Base-by-base conservation (phyloP, 164 flowering plant species). In the Houttuynia cordata region DNA sequence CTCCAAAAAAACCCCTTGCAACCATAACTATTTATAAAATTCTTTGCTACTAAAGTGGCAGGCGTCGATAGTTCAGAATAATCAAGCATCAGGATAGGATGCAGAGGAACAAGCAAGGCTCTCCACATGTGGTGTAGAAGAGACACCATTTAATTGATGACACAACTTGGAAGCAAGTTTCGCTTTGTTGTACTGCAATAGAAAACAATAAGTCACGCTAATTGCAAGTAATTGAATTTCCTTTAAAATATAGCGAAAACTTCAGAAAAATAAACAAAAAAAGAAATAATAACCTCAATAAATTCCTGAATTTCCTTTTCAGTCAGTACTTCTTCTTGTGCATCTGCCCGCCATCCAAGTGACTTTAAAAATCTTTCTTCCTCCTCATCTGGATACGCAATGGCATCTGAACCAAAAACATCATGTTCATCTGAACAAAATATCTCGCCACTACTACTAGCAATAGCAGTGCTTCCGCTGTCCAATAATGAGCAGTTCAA, bases 321-420 rank as follows among this genome's bases (percentile, higher is more conserved):
- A 8, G 98, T 92, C 37, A 92, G 83, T 45, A 80, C 91, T 71
- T 71, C 97, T 67, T 82, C 91, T 60, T 84, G 96, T 24, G 73
- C 85, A 50, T 74, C 78, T 74, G 85, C 91, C 9, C 85, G 87
- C 98, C 98, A 92, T 17, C 98, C 98, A 74, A 92, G 91, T 13
- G 93, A 87, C 30, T 84, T 81, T 61, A 92, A 85, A 61, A 92
- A 92, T 8, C 78, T 80, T 53, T 69, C 78, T 75, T 92, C 98
- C 68, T 87, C 87, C 58, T 88, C 95, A 60, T 80, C 80, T 10
- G 83, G 72, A 70, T 57, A 63, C 40, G 74, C 68, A 57, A 63
- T 66, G 37, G 58, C 73, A 71, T 63, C 57, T 30, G 60, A 56
- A 55, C 53, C 56, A 45, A 45, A 3, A 45, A 45, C 14, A 45